A percentile compares a stretch with the other conserved stretches of the same genome.
phyloP scores from a whole-genome alignment of 2,329 filamentous ascomycete genomes.

The Ophiostoma triangulosporum region DNA sequence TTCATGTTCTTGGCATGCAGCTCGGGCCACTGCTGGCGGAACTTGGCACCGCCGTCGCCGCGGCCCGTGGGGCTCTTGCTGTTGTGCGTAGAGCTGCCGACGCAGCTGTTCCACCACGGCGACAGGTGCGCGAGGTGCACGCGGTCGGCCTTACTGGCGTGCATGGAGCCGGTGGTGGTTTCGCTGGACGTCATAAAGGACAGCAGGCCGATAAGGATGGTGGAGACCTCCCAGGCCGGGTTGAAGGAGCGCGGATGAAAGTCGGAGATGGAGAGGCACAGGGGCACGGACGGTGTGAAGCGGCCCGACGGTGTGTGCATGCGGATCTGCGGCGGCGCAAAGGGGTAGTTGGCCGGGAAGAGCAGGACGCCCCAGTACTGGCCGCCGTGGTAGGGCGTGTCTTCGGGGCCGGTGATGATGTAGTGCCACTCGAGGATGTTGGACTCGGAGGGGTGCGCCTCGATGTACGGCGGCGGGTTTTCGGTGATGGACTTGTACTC shows the following conservation, averaged over 20 bases:
- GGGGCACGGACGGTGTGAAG: conserved; percentile 81
- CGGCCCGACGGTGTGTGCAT: conserved; percentile 97
- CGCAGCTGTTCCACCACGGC: conserved; percentile 94
- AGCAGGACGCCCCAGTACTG: conserved; percentile 98
- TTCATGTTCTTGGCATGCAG: conserved; percentile 79
- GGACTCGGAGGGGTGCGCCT: conserved; percentile 74
- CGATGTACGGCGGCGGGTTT: conserved; percentile 79
- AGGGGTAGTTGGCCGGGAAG: conserved; percentile 93
- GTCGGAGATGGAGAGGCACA: conserved; percentile 92
- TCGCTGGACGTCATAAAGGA: conserved; percentile 99
- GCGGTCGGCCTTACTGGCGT: conserved; percentile 62
- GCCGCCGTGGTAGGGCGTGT: conserved; percentile 85
- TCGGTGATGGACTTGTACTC: conserved; percentile 49
- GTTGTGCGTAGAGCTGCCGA: conserved; percentile 50
- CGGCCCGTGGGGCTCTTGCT: background rate
- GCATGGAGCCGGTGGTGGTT: conserved; percentile 90
- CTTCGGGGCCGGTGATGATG: conserved; percentile 84
- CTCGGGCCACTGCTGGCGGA: conserved; percentile 79
- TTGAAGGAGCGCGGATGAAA: conserved; percentile 98
- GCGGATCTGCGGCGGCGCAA: conserved; percentile 90
- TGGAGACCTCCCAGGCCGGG: conserved; percentile 94
- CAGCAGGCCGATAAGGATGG: conserved; percentile 83
- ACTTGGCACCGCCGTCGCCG: conserved; percentile 86
- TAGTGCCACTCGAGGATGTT: conserved; percentile 98
- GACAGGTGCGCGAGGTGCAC: conserved; percentile 63